Evolutionary conservation across 2,329 filamentous ascomycete genomes (phyloP).

Genomic region (Fusarium verrucosum): DNA sequence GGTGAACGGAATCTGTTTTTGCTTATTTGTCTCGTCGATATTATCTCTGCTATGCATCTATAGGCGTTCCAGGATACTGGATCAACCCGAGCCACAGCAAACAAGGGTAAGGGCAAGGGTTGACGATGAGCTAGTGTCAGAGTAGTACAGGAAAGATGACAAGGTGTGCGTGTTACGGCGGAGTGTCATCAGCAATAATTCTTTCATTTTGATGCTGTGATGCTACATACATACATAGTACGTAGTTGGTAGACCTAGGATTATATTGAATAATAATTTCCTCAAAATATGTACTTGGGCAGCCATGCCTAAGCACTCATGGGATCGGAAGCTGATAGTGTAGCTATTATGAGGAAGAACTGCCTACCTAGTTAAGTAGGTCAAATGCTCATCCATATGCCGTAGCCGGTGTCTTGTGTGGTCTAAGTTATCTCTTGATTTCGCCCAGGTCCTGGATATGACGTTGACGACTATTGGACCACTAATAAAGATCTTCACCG

Average conservation of each 20-base stretch:
- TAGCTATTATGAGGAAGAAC: conserved; percentile 15
- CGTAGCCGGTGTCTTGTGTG: conserved; percentile 24
- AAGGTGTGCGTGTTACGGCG: conserved; percentile 31
- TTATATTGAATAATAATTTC: not conserved
- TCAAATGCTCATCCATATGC: conserved; percentile 15
- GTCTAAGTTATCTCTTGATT: too few species aligned
- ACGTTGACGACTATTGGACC: conserved; percentile 13
- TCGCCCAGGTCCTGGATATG: conserved; percentile 6
- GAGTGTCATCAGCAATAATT: not conserved
- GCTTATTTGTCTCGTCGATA: conserved; percentile 21
- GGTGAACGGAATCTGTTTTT: conserved; percentile 4
- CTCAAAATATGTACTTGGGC: not conserved
- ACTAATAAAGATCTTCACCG: conserved; percentile 20
- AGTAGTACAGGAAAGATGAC: conserved; percentile 25
- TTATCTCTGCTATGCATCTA: conserved; percentile 8
- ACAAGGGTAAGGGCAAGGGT: conserved; percentile 28
- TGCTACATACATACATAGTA: not conserved
- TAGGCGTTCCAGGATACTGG: conserved; percentile 28
- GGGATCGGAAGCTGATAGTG: conserved; percentile 8
- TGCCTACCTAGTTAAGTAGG: conserved; percentile 17
- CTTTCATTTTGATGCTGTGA: not conserved
- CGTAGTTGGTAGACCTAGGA: not conserved
- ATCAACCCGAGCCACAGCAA: conserved; percentile 20
- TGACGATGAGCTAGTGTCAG: conserved; percentile 24
- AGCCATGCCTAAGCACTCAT: not conserved